Base-by-base conservation (phyloP, 805 yeast species). In the Millerozyma acaciae region DNA sequence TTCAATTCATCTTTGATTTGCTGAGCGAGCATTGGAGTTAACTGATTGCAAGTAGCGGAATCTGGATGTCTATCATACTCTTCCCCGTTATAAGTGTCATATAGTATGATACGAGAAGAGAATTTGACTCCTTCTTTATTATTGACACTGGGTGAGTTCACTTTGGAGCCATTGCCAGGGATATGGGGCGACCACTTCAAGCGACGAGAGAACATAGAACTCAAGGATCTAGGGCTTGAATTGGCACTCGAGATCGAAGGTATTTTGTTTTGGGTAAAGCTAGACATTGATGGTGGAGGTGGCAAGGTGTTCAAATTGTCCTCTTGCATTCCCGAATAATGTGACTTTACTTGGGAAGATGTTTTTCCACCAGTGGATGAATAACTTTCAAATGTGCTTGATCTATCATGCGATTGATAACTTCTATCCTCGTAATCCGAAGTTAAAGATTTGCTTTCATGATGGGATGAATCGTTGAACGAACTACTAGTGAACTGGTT, bases 61-160 rank as follows among this genome's bases (percentile, higher is more conserved):
- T 88, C 97, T 0, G 97, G 96, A 43, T 80, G 87, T 48, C 98
- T 77, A 57, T 90, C 97, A 57, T 90, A 90, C 44, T 84, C 96
- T 13, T 75, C 79, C 22, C 80, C 79, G 38, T 80, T 74, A 56
- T 83, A 87, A 1, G 96, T 90, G 39, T 87, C 94, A 57, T 80
- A 90, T 26, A 93, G 72, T 6, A 85, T 73, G 36, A 93, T 85
- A 45, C 87, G 70, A 1, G 94, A 80, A 4, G 95, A 83, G 59
- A 90, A 90, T 30, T 76, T 55, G 8, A 81, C 86, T 10, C 58
- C 55, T 8, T 20, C 25, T 25, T 13, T 25, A 9, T 13, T 20
- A 18, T 6, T 19, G 7, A 19, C 24, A 12, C 16, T 7, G 12
- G 26, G 26, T n/a, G 26, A 23, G 13, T 23, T 23, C 10, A 10